phyloP scores from a whole-genome alignment of 2,329 filamentous ascomycete genomes.

The Hortaea werneckii region DNA sequence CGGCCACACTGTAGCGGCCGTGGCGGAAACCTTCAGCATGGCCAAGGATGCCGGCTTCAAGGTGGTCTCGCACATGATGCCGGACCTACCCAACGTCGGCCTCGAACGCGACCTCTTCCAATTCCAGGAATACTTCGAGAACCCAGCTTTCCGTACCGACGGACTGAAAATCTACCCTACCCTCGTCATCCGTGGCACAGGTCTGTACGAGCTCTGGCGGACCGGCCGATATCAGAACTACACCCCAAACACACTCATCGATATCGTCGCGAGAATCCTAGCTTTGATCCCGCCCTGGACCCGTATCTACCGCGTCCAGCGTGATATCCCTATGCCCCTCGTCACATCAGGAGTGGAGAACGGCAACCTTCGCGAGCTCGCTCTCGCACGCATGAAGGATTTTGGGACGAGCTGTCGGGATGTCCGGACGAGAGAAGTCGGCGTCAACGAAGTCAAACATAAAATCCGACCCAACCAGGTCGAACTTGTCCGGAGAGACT shows the following conservation, averaged over 20 bases:
- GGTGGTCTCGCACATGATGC: conserved; percentile 99
- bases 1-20: conserved; percentile 88
- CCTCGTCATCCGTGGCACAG: conserved; percentile 90
- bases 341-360: conserved; percentile 99
- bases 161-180: conserved; percentile 98
- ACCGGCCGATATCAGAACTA: conserved; percentile 98
- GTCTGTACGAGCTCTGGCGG: conserved; percentile 93
- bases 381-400: conserved; percentile 96
- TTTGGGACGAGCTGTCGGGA: conserved; percentile 96
- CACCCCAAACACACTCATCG: conserved; percentile 90
- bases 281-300: conserved; percentile 96
- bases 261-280: conserved; percentile 90
- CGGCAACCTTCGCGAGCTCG: conserved; percentile 86
- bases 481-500: conserved; percentile 87
- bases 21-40: conserved; percentile 94
- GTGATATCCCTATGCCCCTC: conserved; percentile 98
- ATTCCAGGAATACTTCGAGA: conserved; percentile 96
- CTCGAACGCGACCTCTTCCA: conserved; percentile 97
- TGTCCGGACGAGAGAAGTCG: conserved; percentile 90
- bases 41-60: conserved; percentile 98
- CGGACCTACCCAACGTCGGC: conserved; percentile 91
- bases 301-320: conserved; percentile 93
- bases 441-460: conserved; percentile 98
- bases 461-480: conserved; percentile 96
- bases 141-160: conserved; percentile 89